Evolutionary conservation across 345 rosid species (phyloP).

Genomic region (Linum trigynum): DNA sequence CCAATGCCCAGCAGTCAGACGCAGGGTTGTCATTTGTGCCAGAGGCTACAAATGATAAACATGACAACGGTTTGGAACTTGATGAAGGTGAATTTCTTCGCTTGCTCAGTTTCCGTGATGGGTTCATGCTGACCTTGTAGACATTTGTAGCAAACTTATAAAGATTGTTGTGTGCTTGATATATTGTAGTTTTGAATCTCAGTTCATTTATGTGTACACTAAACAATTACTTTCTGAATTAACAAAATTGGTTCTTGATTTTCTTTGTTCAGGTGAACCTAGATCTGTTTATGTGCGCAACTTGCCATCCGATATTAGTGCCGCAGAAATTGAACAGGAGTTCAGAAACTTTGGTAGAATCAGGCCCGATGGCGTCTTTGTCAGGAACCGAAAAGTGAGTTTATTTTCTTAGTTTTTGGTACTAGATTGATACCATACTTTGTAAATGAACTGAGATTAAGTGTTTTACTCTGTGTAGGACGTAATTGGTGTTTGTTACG

Average conservation of each 20-base stretch:
- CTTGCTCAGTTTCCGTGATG: not conserved
- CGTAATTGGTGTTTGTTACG: conserved; percentile 80
- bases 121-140: not conserved
- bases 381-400: conserved; percentile 77
- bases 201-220: no score
- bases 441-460: conserved; percentile 14
- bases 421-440: not conserved
- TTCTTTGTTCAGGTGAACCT: conserved; percentile 49
- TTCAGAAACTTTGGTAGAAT: conserved; percentile 76
- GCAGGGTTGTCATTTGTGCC: conserved; percentile 29
- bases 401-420: not conserved
- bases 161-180: not conserved
- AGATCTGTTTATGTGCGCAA: conserved; percentile 95
- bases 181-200: not conserved
- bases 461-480: conserved; percentile 42
- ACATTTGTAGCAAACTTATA: not conserved
- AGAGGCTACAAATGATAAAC: conserved; percentile 24
- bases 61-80: conserved; percentile 28
- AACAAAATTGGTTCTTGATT: conserved; percentile 14
- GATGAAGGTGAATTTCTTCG: conserved; percentile 45
- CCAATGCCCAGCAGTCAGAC: conserved; percentile 48
- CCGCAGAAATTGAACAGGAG: conserved; percentile 78
- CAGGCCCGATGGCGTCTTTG: conserved; percentile 80
- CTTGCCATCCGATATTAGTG: conserved; percentile 69
- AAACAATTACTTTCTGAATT: not conserved